Percentiles rank a stretch among this genome's conserved stretches.
phyloP scores from a whole-genome alignment of 2,329 filamentous ascomycete genomes.

The Hypoxylon rubiginosum region DNA sequence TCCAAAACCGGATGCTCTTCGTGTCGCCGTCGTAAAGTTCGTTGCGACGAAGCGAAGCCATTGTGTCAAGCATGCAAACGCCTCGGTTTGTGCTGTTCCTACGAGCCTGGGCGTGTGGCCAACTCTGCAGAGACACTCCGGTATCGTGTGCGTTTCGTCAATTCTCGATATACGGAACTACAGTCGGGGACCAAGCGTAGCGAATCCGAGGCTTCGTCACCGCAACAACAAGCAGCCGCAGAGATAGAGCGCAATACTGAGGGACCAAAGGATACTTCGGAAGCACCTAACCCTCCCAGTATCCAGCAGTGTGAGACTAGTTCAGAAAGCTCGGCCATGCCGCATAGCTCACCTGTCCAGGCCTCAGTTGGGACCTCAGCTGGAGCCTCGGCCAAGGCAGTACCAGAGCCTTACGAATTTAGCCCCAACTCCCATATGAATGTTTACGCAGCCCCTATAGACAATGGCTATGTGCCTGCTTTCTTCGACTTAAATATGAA shows the following conservation, averaged over 20 bases:
- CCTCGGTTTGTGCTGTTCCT: conserved; percentile 40
- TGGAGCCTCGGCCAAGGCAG: conserved; percentile 5
- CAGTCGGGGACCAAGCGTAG: conserved; percentile 14
- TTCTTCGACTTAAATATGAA: conserved; percentile 44
- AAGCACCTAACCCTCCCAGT: conserved; percentile 5
- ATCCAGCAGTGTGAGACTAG: background rate
- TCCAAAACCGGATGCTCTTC: conserved; percentile 44
- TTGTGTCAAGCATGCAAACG: conserved; percentile 44
- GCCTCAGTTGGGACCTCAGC: conserved; percentile 1
- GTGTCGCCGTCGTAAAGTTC: conserved; percentile 46
- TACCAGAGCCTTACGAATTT: conserved; percentile 10
- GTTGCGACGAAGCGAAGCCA: conserved; percentile 49
- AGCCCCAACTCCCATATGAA: conserved; percentile 20
- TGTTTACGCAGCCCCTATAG: conserved; percentile 18
- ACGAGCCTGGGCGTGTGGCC: conserved; percentile 29
- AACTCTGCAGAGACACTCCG: conserved; percentile 32
- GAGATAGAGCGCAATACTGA: conserved; percentile 10
- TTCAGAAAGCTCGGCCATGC: conserved; percentile 11
- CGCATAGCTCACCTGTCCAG: conserved; percentile 17
- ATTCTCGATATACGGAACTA: conserved; percentile 33
- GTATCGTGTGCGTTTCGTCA: conserved; percentile 40
- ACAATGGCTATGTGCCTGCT: conserved; percentile 28
- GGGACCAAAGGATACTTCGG: conserved; percentile 17
- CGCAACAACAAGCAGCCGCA: conserved; percentile 2
- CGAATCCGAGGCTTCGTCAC: background rate